Base-by-base conservation (phyloP, 345 rosid genomes). In the Brassica juncea region DNA sequence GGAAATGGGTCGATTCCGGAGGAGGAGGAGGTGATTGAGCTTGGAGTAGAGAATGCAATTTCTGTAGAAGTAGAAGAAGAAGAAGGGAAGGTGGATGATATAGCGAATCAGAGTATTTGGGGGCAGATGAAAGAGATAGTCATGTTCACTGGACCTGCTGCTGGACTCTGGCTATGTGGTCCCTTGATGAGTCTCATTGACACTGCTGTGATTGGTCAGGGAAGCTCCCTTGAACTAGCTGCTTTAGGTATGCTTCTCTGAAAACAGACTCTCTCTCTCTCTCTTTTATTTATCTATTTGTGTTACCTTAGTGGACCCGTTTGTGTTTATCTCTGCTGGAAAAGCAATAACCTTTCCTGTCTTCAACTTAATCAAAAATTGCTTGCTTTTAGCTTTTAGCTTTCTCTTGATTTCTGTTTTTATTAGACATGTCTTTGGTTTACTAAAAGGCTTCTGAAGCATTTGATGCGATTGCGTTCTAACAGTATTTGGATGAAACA, bases 151-250 rank as follows among this genome's bases (percentile, higher is more conserved):
- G 99, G 93, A 63, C 99, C 99, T 0, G 99, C 99, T 1, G 84
- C 94, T 0, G 98, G 94, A 15, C 83, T 94, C 32, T 92, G 97
- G 98, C 79, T 92, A 1, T 94, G 97, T 81, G 95, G 90, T 23
- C 97, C 98, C 16, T 82, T 94, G 85, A 94, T 94, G 98, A 94
- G 98, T 86, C 92, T 94, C 64, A 92, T 91, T 69, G 94, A 92
- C 60, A 92, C 98, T 23, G 98, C 87, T 0, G 97, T 94, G 52
- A 86, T 94, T 49, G 97, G 97, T 74, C 97, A 92, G 73, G 89
- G 93, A 74, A 94, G 99, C 84, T 94, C 91, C 4, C 63, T 88
- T 32, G 97, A 94, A 84, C 97, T 92, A 57, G 97, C 97, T 27
- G 99, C 99, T 79, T 83, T 94, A 81, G 99, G 97, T 94, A 70